Conservation (phyloP, 2,329 filamentous ascomycete genomes). For the Xylariaceae sp. region DNA sequence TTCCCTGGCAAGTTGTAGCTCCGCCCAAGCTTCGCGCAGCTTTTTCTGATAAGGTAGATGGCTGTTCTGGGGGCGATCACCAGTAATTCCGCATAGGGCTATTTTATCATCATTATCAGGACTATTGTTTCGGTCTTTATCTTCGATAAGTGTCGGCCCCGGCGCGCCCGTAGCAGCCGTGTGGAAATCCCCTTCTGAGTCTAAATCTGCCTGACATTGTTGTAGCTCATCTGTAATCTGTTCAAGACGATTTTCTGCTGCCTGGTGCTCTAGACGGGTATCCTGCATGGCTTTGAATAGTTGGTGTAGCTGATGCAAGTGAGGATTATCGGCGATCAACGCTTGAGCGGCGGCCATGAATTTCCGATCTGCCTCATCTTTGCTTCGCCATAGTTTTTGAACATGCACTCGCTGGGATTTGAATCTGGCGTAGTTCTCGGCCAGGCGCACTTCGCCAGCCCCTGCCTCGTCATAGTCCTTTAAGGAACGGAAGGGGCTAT, state of each 20-base stretch:
- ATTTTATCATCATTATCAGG: slow-evolving; percentile 23
- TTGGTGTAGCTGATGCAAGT: slow-evolving; percentile 22
- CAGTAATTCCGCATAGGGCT: slow-evolving; percentile 30
- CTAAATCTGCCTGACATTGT: slow-evolving; percentile 22
- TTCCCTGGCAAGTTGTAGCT: slow-evolving; percentile 46
- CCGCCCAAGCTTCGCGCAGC: slow-evolving; percentile 41
- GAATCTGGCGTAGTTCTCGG: slow-evolving; percentile 22
- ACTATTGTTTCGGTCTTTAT: slow-evolving; percentile 15
- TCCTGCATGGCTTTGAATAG: slow-evolving; percentile 28
- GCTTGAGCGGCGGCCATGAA: slow-evolving; percentile 29
- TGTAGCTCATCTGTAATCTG: slow-evolving; percentile 30
- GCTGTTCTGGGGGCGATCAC: slow-evolving; percentile 36
- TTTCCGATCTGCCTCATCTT: slow-evolving; percentile 25
- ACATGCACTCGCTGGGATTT: slow-evolving; percentile 21
- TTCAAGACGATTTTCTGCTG: slow-evolving; percentile 30
- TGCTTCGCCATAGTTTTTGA: slow-evolving; percentile 24
- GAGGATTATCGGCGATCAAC: slow-evolving; percentile 21
- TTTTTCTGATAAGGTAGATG: slow-evolving; percentile 45
- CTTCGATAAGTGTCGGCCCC: slow-evolving; percentile 12
- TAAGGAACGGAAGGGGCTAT: slow-evolving; percentile 8
- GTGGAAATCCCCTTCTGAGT: slow-evolving; percentile 28
- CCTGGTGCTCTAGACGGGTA: slow-evolving; percentile 21
- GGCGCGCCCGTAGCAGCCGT: slow-evolving; percentile 20
- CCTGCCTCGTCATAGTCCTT: slow-evolving; percentile 12
- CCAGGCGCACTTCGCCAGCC: slow-evolving; percentile 10